Conservation (phyloP, 2,329 filamentous ascomycete genomes). For the Blastomyces emzantsi region DNA sequence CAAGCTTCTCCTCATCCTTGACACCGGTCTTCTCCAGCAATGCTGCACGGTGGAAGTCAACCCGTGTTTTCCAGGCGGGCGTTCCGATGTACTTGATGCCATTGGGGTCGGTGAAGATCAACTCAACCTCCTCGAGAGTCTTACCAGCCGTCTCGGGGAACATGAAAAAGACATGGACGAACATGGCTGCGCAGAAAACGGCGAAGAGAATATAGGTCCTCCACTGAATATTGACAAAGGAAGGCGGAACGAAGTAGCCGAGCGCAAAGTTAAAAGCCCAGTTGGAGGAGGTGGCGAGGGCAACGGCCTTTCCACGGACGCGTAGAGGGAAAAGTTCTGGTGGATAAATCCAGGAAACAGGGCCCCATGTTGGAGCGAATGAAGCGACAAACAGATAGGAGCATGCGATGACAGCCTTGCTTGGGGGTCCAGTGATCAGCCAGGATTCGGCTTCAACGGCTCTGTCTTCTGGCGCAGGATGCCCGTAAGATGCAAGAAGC, state of each 20-base stretch:
- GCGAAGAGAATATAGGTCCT: constrained; percentile 67
- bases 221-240: constrained; percentile 51
- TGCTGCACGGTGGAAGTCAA: constrained; percentile 23
- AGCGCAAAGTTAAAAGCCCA: constrained; percentile 53
- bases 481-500: constrained; percentile 37
- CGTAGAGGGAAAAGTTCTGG: constrained; percentile 55
- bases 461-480: constrained; percentile 25
- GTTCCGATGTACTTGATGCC: constrained; percentile 31
- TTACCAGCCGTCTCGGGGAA: constrained; percentile 63
- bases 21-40: constrained; percentile 24
- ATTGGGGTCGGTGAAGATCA: constrained; percentile 49
- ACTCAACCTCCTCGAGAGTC: constrained; percentile 68
- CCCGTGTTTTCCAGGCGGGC: constrained; percentile 32
- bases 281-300: constrained; percentile 52
- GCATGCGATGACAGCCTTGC: constrained; percentile 56
- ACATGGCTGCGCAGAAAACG: constrained; percentile 59
- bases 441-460: constrained; percentile 31
- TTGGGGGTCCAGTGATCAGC: constrained; percentile 35
- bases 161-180: constrained; percentile 58
- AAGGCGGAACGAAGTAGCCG: constrained; percentile 49
- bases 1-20: constrained; percentile 19
- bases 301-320: constrained; percentile 55
- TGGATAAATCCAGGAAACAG: constrained; percentile 51
- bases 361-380: constrained; percentile 57
- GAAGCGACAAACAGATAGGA: constrained; percentile 65